A percentile compares a stretch with the other conserved stretches of the same genome.
Conservation (phyloP, 495 filamentous ascomycete species). For the Sporormia fimetaria region DNA sequence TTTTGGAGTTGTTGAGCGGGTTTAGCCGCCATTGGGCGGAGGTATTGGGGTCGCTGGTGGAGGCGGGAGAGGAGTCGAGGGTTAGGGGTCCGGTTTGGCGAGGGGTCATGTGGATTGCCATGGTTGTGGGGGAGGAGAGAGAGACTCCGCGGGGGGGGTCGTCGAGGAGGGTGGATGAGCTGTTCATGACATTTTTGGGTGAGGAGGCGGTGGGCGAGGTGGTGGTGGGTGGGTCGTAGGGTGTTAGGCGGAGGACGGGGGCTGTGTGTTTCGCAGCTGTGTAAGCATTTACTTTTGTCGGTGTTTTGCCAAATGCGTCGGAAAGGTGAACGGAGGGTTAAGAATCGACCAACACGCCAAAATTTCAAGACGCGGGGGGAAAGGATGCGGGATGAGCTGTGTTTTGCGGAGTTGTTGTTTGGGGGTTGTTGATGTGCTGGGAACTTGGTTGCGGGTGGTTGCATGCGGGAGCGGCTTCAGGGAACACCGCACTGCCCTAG, state of each 20-base stretch:
- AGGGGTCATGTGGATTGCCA: background rate
- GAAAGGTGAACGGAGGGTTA: too few relatives aligned
- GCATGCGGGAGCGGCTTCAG: background rate
- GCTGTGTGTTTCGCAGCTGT: background rate
- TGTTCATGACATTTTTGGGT: conserved; percentile 13
- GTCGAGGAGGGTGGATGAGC: background rate
- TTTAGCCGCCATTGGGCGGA: conserved; percentile 9
- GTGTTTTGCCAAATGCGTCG: too few relatives aligned
- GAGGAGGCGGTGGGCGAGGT: background rate
- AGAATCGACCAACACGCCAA: background rate
- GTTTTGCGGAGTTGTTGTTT: background rate
- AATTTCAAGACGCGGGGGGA: background rate
- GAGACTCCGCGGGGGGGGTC: background rate
- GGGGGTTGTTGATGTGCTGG: background rate
- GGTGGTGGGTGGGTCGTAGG: background rate
- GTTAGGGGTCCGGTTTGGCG: conserved; percentile 16
- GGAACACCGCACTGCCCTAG: background rate
- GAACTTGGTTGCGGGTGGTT: background rate
- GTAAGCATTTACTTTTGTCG: too few relatives aligned
- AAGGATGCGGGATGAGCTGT: background rate
- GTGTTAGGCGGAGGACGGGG: background rate
- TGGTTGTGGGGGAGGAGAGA: background rate
- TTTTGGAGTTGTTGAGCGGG: conserved; percentile 20
- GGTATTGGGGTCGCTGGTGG: background rate
- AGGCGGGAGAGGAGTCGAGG: conserved; percentile 6